Base-by-base conservation (phyloP, 352 stramenopile species). In the Pythium periplocum region DNA sequence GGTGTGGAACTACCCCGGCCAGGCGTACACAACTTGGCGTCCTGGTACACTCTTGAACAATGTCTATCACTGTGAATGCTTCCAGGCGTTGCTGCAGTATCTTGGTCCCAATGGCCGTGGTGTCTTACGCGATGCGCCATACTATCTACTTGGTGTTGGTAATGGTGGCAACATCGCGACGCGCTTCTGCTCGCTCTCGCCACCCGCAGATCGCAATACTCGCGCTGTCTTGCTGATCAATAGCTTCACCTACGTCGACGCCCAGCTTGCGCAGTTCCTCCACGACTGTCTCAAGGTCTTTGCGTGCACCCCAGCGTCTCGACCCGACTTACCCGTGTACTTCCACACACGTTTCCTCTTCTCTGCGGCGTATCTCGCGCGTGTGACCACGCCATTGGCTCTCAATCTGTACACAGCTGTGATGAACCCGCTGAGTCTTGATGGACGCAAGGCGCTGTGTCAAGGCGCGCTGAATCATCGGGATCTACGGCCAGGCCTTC, bases 221-320 rank as follows among this genome's bases (percentile, higher is more conserved):
- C 75, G 92, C 6, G 89, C 75, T 17, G 74, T 97, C 2, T 60
- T 97, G 45, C 78, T 90, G 6, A 62, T 98, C 34, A 98, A 98
- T 61, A 76, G 79, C 36, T 97, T 97, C 35, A 76, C 71, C 17
- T 80, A 95, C 61, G 78, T 98, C 10, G 91, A 98, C 64, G 69
- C 84, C 6, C 75, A 91, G 67, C 79, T 98, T 42, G 93, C 93
- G 12, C 87, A 93, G 45, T 91, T 97, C 40, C 73, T 98, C 50
- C 94, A 98, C 68, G 94, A 98, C 68, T 97, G 78, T 55, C 86
- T 96, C 51, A 98, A 98, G 64, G 89, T 98, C 34, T 94, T 98
- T 57, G 64, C 69, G 5, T 97, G 86, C 64, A 91, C 90, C 11
- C 92, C 93, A 6, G 78, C 85, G 58, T 90, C 83, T 10, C 71